Base-by-base conservation (phyloP, 2,329 filamentous ascomycete species). In the Apiospora marii region DNA sequence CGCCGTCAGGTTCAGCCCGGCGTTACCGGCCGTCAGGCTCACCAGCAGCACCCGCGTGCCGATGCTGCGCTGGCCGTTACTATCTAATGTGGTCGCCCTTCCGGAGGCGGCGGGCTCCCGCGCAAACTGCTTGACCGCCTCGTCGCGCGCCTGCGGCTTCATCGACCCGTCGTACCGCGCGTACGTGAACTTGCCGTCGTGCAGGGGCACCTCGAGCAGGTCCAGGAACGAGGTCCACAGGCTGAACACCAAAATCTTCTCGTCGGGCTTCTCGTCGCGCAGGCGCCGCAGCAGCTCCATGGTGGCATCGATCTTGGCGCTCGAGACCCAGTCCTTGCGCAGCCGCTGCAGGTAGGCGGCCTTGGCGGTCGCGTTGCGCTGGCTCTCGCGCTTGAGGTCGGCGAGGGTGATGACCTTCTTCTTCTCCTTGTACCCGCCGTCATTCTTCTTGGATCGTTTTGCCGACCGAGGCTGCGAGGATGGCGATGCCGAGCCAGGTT, bases 1-100 rank as follows among this genome's bases (percentile, higher is more conserved):
- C 24, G 70, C 22, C 13, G 72, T 68, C 8, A 73, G 70, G 34
- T 73, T 73, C 13, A 73, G 53, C 10, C 72, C 70, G 94, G 49
- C 48, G 49, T 94, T 95, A 14, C 93, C 93, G 1, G 92, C 92
- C 77, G 93, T 93, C 72, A 95, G 84, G 10, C 92, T 93, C 13
- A 94, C 87, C 22, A 95, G 85, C 88, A 95, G 92, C 78, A 94
- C 22, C 37, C 78, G 76, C 16, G 58, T 64, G 58, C 58, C 53
- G 16, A 61, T 61, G 19, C 34, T 61, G 24, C 43, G 43, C 51
- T 49, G 24, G 46, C 7, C 16, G 2, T 37, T 22, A 3, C 16
- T 4, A 16, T 4, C 24, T 14, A 30, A 3, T 13, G 34, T 41
- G 5, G 8, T 41, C 6, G 8, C 37, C 10, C 37, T 41, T 41